A percentile compares a stretch with the other conserved stretches of the same genome.
These are phyloP conservation scores for Podaxis rugospora DNA, from an alignment of 768 basidiomycete species.

Conservation along the genomic window DNA sequence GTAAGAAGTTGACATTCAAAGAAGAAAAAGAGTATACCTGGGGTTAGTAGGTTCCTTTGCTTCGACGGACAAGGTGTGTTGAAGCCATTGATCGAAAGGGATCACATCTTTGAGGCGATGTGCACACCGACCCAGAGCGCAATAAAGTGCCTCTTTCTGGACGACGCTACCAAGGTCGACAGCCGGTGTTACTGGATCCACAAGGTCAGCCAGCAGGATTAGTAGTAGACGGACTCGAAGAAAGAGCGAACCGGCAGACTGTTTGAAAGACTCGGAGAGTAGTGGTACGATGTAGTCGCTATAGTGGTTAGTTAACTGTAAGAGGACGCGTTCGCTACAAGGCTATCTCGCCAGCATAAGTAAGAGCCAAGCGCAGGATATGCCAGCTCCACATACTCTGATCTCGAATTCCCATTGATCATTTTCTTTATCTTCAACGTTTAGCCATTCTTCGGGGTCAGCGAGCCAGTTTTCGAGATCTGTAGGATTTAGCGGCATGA, in stretches of 20 bases:
- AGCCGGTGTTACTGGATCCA: constrained; percentile 37
- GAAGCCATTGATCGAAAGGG: constrained; percentile 68
- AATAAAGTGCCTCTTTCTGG: constrained; percentile 85
- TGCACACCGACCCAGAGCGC: constrained; percentile 83
- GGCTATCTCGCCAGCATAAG: constrained; percentile 46
- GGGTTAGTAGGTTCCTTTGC: constrained; percentile 49
- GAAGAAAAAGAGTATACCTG: constrained; percentile 35
- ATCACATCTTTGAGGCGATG: constrained; percentile 55
- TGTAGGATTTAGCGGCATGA: constrained; percentile 77
- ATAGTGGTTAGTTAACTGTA: constrained; percentile 73
- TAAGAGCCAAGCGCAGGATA: neutral
- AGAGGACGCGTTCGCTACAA: constrained; percentile 89
- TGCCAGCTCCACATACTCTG: constrained; percentile 48
- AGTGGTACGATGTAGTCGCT: constrained; percentile 64
- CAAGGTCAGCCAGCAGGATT: constrained; percentile 2
- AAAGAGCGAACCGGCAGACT: constrained; percentile 49
- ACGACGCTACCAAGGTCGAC: constrained; percentile 55
- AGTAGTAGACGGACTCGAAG: neutral
- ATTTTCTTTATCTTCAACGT: constrained; percentile 81
- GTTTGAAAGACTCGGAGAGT: constrained; percentile 54
- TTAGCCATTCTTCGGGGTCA: constrained; percentile 95
- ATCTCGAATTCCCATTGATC: constrained; percentile 94
- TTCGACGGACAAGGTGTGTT: constrained; percentile 54
- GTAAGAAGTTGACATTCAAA: neutral
- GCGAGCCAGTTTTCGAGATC: constrained; percentile 83